Base-by-base conservation (phyloP, 2,329 filamentous ascomycete species). In the Teratosphaeria epicoccoides region DNA sequence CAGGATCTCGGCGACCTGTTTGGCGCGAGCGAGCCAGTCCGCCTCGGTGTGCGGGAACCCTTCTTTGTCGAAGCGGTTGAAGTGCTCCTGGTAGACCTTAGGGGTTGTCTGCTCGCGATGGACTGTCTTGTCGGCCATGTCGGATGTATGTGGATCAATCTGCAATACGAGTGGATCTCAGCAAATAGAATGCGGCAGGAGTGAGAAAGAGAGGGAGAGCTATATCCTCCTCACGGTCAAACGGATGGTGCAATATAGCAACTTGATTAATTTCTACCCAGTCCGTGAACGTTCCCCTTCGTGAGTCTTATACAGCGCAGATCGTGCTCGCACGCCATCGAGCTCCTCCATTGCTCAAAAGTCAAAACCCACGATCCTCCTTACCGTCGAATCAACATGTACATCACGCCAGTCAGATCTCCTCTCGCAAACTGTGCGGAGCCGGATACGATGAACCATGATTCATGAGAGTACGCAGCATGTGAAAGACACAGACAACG, bases 1-100 rank as follows among this genome's bases (percentile, higher is more conserved):
- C 1, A 79, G 67, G n/a, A 79, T 72, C 7, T 71, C 65, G 3
- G 74, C 68, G 2, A 80, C 76, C 24, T 73, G 68, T n/a, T 66
- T 65, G 6, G 76, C 76, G 44, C 77, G 70, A 3, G 64, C 60
- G 6, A 78, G 56, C 77, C 77, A 80, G 52, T 58, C 69, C 14
- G 68, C 63, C 12, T 70, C 61, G 4, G 67, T 69, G 37, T 65
- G 56, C 2, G 76, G 76, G 0, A 72, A 59, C 0, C 58, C 56
- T 49, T 58, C 51, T 2, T 50, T 46, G 25, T 57, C 43, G 46
- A 64, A 65, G 20, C 52, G 51, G 43, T 58, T 52, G 45, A 61
- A 55, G 23, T 64, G 54, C 3, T 50, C 43, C 17, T 57, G 48
- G 55, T 64, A 65, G 29, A 63, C 49, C 23, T 28, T 51, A 1